Evolutionary conservation across 2,329 filamentous ascomycete genomes (phyloP).

Genomic region (Aspergillus melleus): DNA sequence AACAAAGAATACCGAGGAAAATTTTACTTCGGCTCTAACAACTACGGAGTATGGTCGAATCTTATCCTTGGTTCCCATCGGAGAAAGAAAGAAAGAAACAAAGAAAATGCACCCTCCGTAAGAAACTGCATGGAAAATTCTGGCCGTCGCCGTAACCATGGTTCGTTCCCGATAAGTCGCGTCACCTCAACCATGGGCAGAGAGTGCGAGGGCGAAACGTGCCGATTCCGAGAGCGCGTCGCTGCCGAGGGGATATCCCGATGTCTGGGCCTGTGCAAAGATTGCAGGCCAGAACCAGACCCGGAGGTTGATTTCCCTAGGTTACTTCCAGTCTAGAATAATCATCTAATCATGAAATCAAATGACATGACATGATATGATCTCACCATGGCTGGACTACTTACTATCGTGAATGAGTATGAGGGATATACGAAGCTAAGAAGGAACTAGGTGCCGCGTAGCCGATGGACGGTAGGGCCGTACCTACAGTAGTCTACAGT

Average conservation of each 20-base stretch:
- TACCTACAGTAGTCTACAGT: not conserved
- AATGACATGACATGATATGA: not conserved
- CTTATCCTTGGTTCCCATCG: not conserved
- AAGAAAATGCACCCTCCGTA: not conserved
- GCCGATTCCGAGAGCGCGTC: not conserved
- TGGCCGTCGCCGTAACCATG: slow-evolving; percentile 6
- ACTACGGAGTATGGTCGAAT: too few relatives aligned
- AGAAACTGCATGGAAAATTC: slow-evolving; percentile 1
- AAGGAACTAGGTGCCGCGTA: not conserved
- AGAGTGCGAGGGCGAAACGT: not conserved
- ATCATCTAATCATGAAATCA: not conserved
- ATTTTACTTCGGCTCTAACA: not conserved
- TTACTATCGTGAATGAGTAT: not conserved
- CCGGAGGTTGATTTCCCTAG: not conserved
- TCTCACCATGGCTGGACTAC: too few relatives aligned
- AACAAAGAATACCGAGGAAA: too few relatives aligned
- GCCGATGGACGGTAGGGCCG: not conserved
- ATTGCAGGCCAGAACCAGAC: not conserved
- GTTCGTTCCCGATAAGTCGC: slow-evolving; percentile 1
- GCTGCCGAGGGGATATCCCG: not conserved
- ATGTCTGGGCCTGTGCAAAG: too few relatives aligned
- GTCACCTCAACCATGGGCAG: not conserved
- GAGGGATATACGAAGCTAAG: not conserved
- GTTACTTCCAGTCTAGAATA: not conserved
- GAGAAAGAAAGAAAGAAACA: not conserved